A percentile compares a stretch with the other conserved stretches of the same genome.
Conservation (phyloP, 805 yeast genomes). For the Candida chilensis region DNA sequence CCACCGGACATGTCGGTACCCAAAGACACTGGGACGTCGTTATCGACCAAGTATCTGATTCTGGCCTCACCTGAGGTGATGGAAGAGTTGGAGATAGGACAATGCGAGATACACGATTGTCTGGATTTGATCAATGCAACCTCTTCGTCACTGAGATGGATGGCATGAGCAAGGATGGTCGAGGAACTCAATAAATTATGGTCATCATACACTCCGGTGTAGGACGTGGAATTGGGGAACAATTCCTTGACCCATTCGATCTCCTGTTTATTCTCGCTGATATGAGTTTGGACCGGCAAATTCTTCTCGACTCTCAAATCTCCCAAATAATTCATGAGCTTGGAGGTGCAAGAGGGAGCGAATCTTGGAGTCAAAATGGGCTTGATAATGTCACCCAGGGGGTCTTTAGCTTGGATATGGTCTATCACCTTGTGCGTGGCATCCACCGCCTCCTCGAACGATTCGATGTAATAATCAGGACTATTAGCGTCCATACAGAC, state of each 20-base stretch:
- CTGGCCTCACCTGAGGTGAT: constrained; percentile 89
- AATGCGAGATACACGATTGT: constrained; percentile 75
- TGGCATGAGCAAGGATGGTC: constrained; percentile 85
- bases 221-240: constrained; percentile 63
- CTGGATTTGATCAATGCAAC: constrained; percentile 41
- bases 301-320: constrained; percentile 33
- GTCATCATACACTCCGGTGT: constrained; percentile 70
- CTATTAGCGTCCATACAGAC: constrained; percentile 89
- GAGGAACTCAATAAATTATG: constrained; percentile 48
- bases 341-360: constrained; percentile 77
- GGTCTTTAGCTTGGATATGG: constrained; percentile 46
- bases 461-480: constrained; percentile 62
- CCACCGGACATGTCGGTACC: constrained; percentile 83
- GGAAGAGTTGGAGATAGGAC: constrained; percentile 87
- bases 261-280: constrained; percentile 75
- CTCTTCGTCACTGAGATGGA: constrained; percentile 66
- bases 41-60: constrained; percentile 56
- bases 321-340: constrained; percentile 58
- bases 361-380: constrained; percentile 91
- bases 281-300: constrained; percentile 81
- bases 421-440: constrained; percentile 49
- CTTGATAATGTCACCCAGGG: constrained; percentile 38
- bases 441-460: constrained; percentile 39
- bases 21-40: constrained; percentile 66
- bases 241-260: constrained; percentile 61